Evolutionary conservation across 345 rosid species (phyloP).

Genomic region (Bruguiera gymnorhiza): DNA sequence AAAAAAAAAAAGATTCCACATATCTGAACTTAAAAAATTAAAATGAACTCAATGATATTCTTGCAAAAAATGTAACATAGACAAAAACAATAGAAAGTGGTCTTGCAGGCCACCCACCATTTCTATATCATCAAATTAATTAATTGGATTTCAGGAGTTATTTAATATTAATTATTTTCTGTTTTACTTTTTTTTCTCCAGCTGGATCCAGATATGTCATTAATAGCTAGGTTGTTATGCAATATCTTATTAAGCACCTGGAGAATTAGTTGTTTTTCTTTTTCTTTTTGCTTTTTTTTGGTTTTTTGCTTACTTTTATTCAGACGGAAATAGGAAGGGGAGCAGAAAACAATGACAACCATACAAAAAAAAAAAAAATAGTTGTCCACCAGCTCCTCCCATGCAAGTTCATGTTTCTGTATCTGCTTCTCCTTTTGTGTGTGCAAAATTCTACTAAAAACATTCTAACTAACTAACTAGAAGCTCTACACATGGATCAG

Average conservation of each 20-base stretch:
- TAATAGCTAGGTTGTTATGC: slow-evolving; percentile 5
- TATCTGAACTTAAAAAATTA: too few species aligned
- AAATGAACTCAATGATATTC: too few species aligned
- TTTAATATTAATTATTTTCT: neutral
- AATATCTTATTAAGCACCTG: neutral
- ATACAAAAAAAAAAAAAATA: neutral
- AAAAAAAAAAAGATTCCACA: too few species aligned
- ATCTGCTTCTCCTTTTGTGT: too few species aligned
- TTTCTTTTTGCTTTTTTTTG: neutral
- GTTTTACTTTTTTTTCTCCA: neutral
- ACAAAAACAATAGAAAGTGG: neutral
- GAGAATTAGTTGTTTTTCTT: neutral
- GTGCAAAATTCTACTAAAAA: too few species aligned
- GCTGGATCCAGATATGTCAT: neutral
- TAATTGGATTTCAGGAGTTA: neutral
- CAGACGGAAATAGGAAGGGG: neutral
- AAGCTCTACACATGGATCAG: too few species aligned
- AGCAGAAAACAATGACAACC: neutral
- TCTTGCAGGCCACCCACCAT: slow-evolving; percentile 16
- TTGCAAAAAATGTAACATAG: too few species aligned
- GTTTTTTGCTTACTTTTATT: too few species aligned
- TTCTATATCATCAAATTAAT: too few species aligned
- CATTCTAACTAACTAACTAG: too few species aligned
- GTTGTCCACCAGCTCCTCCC: neutral
- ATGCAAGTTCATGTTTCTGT: neutral